Evolutionary conservation across 2,329 filamentous ascomycete genomes (phyloP).

Genomic region (Fusarium sp.): DNA sequence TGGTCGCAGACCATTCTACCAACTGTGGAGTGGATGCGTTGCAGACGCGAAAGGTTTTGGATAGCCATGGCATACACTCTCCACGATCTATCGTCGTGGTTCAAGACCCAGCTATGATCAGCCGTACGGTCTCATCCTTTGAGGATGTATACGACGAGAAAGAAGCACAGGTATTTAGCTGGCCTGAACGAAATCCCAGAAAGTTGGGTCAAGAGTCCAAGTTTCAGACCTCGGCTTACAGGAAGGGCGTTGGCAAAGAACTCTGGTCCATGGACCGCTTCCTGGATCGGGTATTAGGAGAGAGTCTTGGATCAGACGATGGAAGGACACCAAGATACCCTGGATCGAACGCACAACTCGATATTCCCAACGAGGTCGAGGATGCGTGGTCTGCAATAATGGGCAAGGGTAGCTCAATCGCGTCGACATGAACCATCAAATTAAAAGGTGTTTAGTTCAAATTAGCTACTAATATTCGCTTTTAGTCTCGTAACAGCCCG

Average conservation of each 20-base stretch:
- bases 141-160: neutral
- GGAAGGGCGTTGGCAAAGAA: accelerated
- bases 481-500: no score
- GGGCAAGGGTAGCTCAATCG: neutral
- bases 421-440: neutral
- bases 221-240: accelerated
- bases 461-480: no score
- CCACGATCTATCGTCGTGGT: slow-evolving; percentile 16
- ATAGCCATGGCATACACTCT: accelerated
- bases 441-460: no score
- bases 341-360: neutral
- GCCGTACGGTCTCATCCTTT: neutral
- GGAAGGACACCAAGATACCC: neutral
- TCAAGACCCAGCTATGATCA: slow-evolving; percentile 32
- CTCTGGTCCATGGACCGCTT: slow-evolving; percentile 38
- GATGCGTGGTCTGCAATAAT: slow-evolving; percentile 32
- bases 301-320: accelerated
- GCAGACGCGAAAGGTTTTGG: neutral
- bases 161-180: accelerated
- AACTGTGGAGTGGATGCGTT: slow-evolving; percentile 13
- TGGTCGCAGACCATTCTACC: neutral
- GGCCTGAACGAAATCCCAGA: neutral
- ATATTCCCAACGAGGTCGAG: slow-evolving; percentile 30
- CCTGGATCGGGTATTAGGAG: slow-evolving; percentile 13
- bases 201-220: accelerated